phyloP scores from a whole-genome alignment of 2,329 filamentous ascomycete genomes.

The Helotiales sp. region DNA sequence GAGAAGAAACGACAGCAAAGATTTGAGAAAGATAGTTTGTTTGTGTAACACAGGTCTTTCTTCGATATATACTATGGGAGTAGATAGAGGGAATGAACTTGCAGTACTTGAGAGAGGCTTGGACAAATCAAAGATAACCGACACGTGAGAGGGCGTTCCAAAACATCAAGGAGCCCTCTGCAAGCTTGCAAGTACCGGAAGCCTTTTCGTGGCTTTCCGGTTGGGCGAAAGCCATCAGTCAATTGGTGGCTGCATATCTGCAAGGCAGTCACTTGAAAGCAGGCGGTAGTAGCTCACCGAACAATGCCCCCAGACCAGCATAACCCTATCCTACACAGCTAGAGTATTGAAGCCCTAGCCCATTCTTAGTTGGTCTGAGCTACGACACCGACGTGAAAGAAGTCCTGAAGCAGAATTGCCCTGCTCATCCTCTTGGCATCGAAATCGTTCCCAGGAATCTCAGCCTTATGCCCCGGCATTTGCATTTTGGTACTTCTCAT shows the following conservation, averaged over 20 bases:
- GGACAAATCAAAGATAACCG: neutral
- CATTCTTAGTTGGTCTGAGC: neutral
- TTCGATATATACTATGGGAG: neutral
- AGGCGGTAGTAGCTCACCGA: neutral
- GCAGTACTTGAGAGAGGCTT: neutral
- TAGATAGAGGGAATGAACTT: neutral
- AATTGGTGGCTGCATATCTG: neutral
- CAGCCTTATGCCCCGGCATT: neutral
- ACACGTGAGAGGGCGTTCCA: neutral
- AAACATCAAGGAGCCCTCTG: neutral
- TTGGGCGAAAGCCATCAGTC: neutral
- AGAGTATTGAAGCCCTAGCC: too few relatives aligned
- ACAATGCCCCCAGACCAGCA: neutral
- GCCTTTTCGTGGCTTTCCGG: neutral
- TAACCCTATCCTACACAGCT: neutral
- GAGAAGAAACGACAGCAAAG: neutral
- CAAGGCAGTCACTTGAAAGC: conserved; percentile 1
- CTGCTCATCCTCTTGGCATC: neutral
- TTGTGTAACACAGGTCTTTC: neutral
- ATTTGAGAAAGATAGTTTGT: neutral
- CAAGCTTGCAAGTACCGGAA: neutral
- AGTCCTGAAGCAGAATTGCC: neutral
- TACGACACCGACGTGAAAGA: neutral
- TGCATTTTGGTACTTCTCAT: neutral
- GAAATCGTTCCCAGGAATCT: neutral